Base-by-base conservation (phyloP, 2,329 filamentous ascomycete species). In the Mycogone perniciosa region DNA sequence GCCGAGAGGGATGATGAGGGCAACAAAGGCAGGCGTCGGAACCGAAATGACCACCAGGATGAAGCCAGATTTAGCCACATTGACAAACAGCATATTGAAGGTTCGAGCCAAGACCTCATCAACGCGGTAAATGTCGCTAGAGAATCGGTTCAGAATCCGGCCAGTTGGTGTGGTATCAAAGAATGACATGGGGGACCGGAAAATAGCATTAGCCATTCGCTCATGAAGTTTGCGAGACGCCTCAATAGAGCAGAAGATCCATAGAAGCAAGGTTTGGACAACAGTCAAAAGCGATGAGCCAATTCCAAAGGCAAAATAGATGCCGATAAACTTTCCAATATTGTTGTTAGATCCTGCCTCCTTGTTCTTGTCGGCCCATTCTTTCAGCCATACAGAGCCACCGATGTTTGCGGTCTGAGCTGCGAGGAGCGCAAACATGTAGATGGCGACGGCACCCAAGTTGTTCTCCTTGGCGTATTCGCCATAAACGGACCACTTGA, bases 241-340 rank as follows among this genome's bases (percentile, higher is more conserved):
- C 80, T 99, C 93, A 56, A 99, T 99, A 4, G 93, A 97, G 72
- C 95, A 99, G 73, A 99, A 97, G 58, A 99, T 97, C 93, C 93
- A 99, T 30, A 99, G 76, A 57, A 99, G 90, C 59, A 99, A 74
- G 5, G 92, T 97, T 70, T 97, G 93, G 31, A 95, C 64, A 39
- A 97, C 89, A 3, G 95, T 92, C 56, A 99, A 76, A 40, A 81
- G 77, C 38, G 93, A 86, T 29, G 88, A 85, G 31, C 92, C 92
- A 46, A 99, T 80, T 44, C 93, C 95, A 69, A 99, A 88, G 11
- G 87, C 89, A 70, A 99, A 93, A 72, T 99, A 99, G 57, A 99
- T 82, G 52, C 92, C 89, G 63, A 99, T 88, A 64, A 90, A 99
- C 69, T 89, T 95, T 60, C 86, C 91, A 52, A 95, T 80, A 35